Base-by-base conservation (phyloP, 306 rosid species). In the Cotoneaster glaucophyllus region DNA sequence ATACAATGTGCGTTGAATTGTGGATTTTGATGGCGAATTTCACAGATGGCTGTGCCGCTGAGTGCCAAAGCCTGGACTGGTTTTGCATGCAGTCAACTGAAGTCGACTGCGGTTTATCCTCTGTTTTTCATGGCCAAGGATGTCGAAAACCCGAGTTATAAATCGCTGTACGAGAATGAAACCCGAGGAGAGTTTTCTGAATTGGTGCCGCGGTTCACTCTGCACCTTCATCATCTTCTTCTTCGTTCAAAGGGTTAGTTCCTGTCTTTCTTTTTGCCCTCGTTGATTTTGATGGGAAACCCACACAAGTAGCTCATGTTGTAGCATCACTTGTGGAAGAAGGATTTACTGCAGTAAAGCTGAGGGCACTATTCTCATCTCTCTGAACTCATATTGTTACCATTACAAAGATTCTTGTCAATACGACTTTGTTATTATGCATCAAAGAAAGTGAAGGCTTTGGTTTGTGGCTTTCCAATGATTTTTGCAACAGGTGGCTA, bases 321-420 rank as follows among this genome's bases (percentile, higher is more conserved):
- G 96, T 91, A 74, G 86, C 87, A 44, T 34, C 80, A 59, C 84
- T 95, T 69, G 90, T 87, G 61, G 80, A 84, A 75, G 93, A 95
- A 87, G 98, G 97, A 77, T 95, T 87, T 88, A 57, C 88, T 74
- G 94, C 98, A 63, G 86, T 92, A 79, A 95, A 95, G 87, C 79
- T 95, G 37, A 94, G 92, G 96, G 98, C 82, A 71, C n/a, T 56
- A 13, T 9, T 48, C 44, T 22, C 65, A 54, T 48, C 62, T 37
- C 24, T 71, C 62, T 58, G 61, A 75, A 31, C 45, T 54, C 11
- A 8, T 18, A 13, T 11, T 53, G 11, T 7, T 37, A 32, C 21
- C 22, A 5, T 54, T n/a, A 54, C 32, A n/a, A 64, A 74, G 74
- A 74, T 78, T 44, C 5, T 43, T 26, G 66, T 4, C 13, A 41